phyloP scores from a whole-genome alignment of 2,329 filamentous ascomycete species.

The Sclerotinia glacialis region DNA sequence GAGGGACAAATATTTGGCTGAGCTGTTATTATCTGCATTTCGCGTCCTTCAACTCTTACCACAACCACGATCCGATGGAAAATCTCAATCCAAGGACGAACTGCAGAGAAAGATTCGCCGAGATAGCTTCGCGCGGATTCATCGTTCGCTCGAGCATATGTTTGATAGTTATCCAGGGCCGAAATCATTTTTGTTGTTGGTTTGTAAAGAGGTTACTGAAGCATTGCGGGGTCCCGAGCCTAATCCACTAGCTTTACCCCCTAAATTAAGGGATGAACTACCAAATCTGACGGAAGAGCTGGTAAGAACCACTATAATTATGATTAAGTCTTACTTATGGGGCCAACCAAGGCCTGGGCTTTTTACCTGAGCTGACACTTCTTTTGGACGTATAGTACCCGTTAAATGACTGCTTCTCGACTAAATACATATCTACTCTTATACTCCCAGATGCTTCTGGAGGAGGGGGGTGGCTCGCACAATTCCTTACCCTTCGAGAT shows the following conservation, averaged over 20 bases:
- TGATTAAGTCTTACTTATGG: neutral
- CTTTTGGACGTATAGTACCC: slow-evolving; percentile 39
- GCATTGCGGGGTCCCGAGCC: slow-evolving; percentile 41
- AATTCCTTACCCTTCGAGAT: slow-evolving; percentile 44
- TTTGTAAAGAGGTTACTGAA: slow-evolving; percentile 42
- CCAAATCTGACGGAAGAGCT: slow-evolving; percentile 42
- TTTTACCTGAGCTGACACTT: slow-evolving; percentile 7
- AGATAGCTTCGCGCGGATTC: slow-evolving; percentile 43
- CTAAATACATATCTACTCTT: slow-evolving; percentile 41
- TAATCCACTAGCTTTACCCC: slow-evolving; percentile 40
- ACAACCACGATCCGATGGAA: slow-evolving; percentile 34
- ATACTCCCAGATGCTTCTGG: slow-evolving; percentile 36
- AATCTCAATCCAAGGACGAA: slow-evolving; percentile 28
- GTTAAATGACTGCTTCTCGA: slow-evolving; percentile 40
- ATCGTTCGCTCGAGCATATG: slow-evolving; percentile 42
- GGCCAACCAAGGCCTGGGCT: neutral
- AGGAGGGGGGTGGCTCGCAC: slow-evolving; percentile 40
- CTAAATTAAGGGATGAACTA: slow-evolving; percentile 39
- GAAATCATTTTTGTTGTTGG: slow-evolving; percentile 42
- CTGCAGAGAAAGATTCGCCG: slow-evolving; percentile 41
- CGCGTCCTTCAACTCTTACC: slow-evolving; percentile 44
- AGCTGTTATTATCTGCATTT: slow-evolving; percentile 42
- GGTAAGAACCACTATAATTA: slow-evolving; percentile 34
- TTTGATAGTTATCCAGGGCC: slow-evolving; percentile 43
- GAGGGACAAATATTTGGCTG: slow-evolving; percentile 43